Evolutionary conservation across 352 stramenopile species (phyloP), one percentile per base, ranked within the genome.

Genomic region (Phytophthora pistaciae): DNA sequence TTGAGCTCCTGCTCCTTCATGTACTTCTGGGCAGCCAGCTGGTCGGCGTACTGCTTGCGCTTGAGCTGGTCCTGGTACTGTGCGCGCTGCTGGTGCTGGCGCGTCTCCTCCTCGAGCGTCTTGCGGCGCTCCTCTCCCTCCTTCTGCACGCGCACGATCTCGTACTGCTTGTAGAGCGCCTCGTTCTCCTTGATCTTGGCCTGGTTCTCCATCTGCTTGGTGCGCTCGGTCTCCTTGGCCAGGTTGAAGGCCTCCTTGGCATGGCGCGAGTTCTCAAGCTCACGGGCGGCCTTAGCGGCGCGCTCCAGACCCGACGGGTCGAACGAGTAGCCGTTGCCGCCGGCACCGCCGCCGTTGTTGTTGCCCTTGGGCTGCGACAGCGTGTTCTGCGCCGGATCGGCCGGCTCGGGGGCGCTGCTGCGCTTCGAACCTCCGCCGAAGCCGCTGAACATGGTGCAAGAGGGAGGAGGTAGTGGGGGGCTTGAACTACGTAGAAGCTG

Each of bases 21-120:
- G 72, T 95, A 92, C 82, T 98, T 99, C 77, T 99, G 96, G 27
- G 97, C 96, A 36, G 97, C 94, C 27, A 98, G 77, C 83, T 99
- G 96, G 73, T 99, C 97, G 2, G 98, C 97, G 74, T 99, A 98
- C 76, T 98, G 92, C 84, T 99, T 99, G 66, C 98, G 94, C 88
- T 99, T 98, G 56, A 99, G 92, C 78, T 99, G 92, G 86, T 99
- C 98, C 77, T 97, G 91, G 85, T 99, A 99, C 79, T 99, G 94
- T 49, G 94, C 95, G 64, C 96, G 87, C 76, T 98, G 88, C 83
- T 98, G 96, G 79, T 99, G 95, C 84, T 99, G 96, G 62, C 98
- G 95, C 16, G 97, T 99, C 85, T 99, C 96, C 56, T 98, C 91
- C 74, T 99, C 97, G 13, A 99, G 83, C 29, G 97, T 99, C 85